Evolutionary conservation across 169 alveolate genomes (phyloP), one percentile per base, ranked within the genome.

Genomic region (Plasmodium falciparum): DNA sequence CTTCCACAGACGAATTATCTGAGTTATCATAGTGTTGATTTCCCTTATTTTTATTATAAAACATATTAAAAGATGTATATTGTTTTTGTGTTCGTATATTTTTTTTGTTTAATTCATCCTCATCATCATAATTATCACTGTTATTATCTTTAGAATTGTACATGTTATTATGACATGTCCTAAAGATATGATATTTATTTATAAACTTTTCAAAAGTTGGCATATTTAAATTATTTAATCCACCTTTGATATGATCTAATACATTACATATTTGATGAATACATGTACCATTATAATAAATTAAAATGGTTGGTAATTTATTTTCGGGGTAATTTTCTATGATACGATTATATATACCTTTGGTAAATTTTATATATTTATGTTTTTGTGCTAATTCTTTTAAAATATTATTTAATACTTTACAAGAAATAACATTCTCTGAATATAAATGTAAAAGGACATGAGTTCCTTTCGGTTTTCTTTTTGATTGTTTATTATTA

Each of bases 251-350:
- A 61, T 62, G 29, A 58, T 43, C 70, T 29, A 83, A 22, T 15
- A 83, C 17, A 15, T 95, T 94, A 56, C 66, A 61, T 7, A 95
- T 80, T 62, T 95, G 97, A 29, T 92, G 83, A 22, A 62, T 78
- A 50, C 95, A 93, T 8, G 71, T 24, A n/a, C 97, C 97, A 50
- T 88, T 92, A 63, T 83, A 88, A 54, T 95, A 95, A n/a, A 95
- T 88, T 15, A 95, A 89, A 20, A 95, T 52, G 1, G 94, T 90
- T 1, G 97, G 97, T 9, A 93, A 39, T 20, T 91, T 93, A n/a
- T 67, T 59, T 66, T 92, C 96, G 0, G 97, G 97, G 71, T 90
- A 95, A 74, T 91, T 89, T 29, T 95, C 96, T 15, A 95, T 69
- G 17, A 93, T 71, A 56, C 93, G 88, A 7, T 61, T 80, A 12